Base-by-base conservation (phyloP, 352 stramenopile genomes). In the Pythium rishiriense region DNA sequence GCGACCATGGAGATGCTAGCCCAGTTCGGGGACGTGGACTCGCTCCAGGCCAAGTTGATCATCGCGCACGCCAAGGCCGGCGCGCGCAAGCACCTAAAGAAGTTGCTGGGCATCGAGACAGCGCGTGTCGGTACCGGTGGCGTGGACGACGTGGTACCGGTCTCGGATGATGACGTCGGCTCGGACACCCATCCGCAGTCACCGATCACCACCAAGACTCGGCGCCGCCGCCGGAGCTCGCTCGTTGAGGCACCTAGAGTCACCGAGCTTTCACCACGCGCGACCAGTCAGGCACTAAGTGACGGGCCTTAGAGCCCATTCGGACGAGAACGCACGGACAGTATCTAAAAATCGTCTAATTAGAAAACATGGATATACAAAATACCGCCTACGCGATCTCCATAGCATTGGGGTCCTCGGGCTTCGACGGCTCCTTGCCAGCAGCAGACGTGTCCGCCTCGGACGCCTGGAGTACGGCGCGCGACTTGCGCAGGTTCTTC, bases 401-500 rank as follows among this genome's bases (percentile, higher is more conserved):
- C 61, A 68, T 68, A 31, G 52, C 61, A 14, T 29, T 53, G 58
- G 31, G 26, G n/a, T 37, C 43, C 51, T 37, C n/a, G 26, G 26
- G 28, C 31, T 43, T 41, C 22, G 22, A 6, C 26, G 25, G 26
- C 4, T 2, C 26, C 14, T 65, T 25, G 35, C 21, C 37, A 1
- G 24, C 33, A 25, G 14, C 14, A 21, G 49, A 26, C 26, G 26
- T n/a, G 22, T 37, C 31, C 14, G 56, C 25, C 10, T 24, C 55
- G 17, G 19, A 26, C 22, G 63, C 53, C 25, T 55, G 41, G 8
- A 73, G 56, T 49, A 56, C 50, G 12, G 60, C 42, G 17, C 86
- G 82, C 28, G 83, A 82, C 58, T 84, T 87, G 26, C 87, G 81
- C 67, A 95, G 51, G 47, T 94, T 94, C 68, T 92, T 90, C 75